These are phyloP conservation scores for Plasmodium gaboni DNA, from an alignment of 169 alveolate species.

Conservation along the genomic window DNA sequence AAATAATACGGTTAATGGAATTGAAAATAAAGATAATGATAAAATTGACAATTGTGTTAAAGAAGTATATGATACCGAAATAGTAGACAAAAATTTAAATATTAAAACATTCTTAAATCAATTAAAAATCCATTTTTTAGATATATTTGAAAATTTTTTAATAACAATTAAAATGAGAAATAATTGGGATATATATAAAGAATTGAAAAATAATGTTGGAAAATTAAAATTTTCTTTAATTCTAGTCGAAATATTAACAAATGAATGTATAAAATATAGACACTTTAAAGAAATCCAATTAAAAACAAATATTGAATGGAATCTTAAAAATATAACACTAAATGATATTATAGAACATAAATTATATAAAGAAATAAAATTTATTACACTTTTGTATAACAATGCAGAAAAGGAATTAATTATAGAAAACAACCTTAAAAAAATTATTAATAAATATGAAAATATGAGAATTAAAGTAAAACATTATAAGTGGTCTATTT, in stretches of 20 bases:
- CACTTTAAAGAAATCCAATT: constrained; percentile 71
- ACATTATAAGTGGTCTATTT: constrained; percentile 31
- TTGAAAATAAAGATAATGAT: not conserved
- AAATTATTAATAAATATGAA: constrained; percentile 61
- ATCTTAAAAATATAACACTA: constrained; percentile 56
- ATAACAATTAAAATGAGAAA: constrained; percentile 55
- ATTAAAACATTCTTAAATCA: constrained; percentile 57
- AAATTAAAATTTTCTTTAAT: constrained; percentile 62
- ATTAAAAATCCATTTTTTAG: constrained; percentile 36
- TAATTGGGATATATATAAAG: constrained; percentile 75
- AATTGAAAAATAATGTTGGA: constrained; percentile 69
- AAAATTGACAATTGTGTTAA: not conserved
- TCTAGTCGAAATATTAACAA: constrained; percentile 72
- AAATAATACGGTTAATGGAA: not conserved
- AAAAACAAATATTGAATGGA: constrained; percentile 67
- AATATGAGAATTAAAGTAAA: constrained; percentile 52
- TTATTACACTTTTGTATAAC: constrained; percentile 50
- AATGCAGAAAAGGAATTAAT: constrained; percentile 70
- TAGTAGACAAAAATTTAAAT: constrained; percentile 18
- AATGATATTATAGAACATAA: constrained; percentile 65
- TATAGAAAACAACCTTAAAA: constrained; percentile 69
- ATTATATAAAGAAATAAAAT: constrained; percentile 65
- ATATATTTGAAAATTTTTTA: constrained; percentile 63
- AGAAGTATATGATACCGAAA: not conserved
- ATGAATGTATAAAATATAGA: constrained; percentile 69